Evolutionary conservation across 1,284 basidiomycete genomes (phyloP), one percentile per base, ranked within the genome.

Genomic region (Vanrija sp.): DNA sequence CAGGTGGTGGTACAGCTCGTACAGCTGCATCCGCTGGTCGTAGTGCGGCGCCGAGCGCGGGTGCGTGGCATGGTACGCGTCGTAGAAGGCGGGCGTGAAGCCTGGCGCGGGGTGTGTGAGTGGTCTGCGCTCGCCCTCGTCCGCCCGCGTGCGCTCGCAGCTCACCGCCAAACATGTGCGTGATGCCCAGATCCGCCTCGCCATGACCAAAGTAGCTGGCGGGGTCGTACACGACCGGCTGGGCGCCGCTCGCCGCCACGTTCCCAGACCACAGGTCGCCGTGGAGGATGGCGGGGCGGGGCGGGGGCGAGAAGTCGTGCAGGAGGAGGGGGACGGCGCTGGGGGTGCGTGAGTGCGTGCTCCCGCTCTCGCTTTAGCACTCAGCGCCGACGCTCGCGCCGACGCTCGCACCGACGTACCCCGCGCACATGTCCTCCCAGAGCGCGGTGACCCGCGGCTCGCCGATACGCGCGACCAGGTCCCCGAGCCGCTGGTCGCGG

Each of bases 1-100:
- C 59, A 93, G 78, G 69, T 92, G 90, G 74, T 94, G 91, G 64
- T 89, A 94, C 42, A 92, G 77, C 74, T 91, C 85, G 67, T 93
- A 93, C 26, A 92, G 76, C 55, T 86, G 83, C 38, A 80, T 80
- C 23, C 91, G 82, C 49, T 87, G 76, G 23, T 82, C 80, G 66
- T 91, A 89, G 66, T 91, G 79, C 3, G 90, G 90, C 50, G 87
- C 80, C 0, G 83, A 81, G 66, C 85, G 86, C 0, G 88, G 88
- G 43, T 83, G 78, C 55, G 86, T 63, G 43, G 83, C 63, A 63
- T 92, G 87, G 66, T 94, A 94, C 25, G 83, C 83, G 23, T 80
- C 78, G 69, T 85, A 91, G 74, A 93, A 93, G 1, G 80, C 78
- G 18, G 70, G 57, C 0, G 86, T 81, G 63, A 92, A 86, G 6